These are phyloP conservation scores for Knufia fluminis DNA, from an alignment of 2,329 filamentous ascomycete species.

Conservation along the genomic window DNA sequence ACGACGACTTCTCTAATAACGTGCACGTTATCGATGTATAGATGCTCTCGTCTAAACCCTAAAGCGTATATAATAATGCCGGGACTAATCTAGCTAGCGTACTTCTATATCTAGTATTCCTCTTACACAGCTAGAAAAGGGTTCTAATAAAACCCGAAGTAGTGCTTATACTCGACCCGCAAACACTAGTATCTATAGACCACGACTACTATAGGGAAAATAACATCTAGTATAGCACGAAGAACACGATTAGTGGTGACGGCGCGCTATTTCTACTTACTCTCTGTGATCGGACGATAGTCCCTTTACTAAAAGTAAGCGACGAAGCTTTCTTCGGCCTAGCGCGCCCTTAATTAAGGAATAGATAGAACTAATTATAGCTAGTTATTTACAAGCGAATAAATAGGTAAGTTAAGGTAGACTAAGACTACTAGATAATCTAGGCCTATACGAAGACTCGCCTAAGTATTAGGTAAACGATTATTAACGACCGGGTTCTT, in stretches of 20 bases:
- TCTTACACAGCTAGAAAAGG: conserved; percentile 3
- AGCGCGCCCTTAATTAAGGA: neutral
- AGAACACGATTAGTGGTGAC: neutral
- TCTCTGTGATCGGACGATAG: neutral
- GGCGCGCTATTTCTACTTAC: neutral
- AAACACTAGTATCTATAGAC: neutral
- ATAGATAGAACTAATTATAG: no score
- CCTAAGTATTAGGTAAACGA: no score
- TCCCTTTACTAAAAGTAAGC: neutral
- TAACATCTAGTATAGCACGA: neutral
- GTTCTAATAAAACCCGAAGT: conserved; percentile 6
- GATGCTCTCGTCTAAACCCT: no score
- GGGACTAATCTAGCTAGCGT: no score
- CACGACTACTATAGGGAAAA: neutral
- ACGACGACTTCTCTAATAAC: no score
- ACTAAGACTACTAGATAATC: no score
- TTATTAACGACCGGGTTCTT: no score
- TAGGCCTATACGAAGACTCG: no score
- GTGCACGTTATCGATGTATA: no score
- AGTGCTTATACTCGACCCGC: conserved; percentile 9
- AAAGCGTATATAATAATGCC: no score
- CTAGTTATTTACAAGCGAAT: no score
- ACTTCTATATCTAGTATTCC: conserved; percentile 3
- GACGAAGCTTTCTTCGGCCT: neutral
- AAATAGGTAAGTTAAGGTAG: no score